phyloP scores from a whole-genome alignment of 2,329 filamentous ascomycete species.

The Pseudogymnoascus sp. region DNA sequence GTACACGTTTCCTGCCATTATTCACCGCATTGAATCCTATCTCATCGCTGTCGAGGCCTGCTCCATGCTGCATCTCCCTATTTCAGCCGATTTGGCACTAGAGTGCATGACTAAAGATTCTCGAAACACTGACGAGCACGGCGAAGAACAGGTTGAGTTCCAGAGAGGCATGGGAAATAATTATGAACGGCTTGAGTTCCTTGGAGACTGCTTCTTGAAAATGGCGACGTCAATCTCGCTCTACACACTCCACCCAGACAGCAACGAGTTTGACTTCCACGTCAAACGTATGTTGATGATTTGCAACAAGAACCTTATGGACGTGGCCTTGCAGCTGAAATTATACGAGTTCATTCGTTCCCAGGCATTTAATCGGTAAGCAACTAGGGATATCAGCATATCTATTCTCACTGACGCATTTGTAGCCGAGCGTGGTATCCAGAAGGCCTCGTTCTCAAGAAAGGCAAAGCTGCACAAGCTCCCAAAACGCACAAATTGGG shows the following conservation, averaged over 20 bases:
- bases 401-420: not conserved
- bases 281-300: constrained; percentile 84
- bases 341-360: constrained; percentile 74
- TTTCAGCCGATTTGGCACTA: constrained; percentile 64
- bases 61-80: constrained; percentile 52
- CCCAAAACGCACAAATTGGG: constrained; percentile 58
- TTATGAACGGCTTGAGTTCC: constrained; percentile 88
- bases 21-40: constrained; percentile 74
- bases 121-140: constrained; percentile 71
- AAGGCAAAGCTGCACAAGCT: constrained; percentile 59
- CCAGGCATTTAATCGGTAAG: constrained; percentile 65
- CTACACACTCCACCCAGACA: constrained; percentile 67
- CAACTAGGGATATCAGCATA: constrained; percentile 5
- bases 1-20: constrained; percentile 73
- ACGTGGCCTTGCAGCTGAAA: constrained; percentile 58
- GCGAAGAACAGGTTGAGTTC: constrained; percentile 60
- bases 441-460: constrained; percentile 62
- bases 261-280: constrained; percentile 81
- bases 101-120: constrained; percentile 92
- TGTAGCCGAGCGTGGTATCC: constrained; percentile 78
- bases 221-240: constrained; percentile 89
- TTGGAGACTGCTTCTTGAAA: constrained; percentile 91
- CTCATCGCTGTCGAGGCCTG: constrained; percentile 75
- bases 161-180: constrained; percentile 86
- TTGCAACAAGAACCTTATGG: constrained; percentile 84